phyloP scores from a whole-genome alignment of 306 rosid species.

The Herpetospermum pedunculosum region DNA sequence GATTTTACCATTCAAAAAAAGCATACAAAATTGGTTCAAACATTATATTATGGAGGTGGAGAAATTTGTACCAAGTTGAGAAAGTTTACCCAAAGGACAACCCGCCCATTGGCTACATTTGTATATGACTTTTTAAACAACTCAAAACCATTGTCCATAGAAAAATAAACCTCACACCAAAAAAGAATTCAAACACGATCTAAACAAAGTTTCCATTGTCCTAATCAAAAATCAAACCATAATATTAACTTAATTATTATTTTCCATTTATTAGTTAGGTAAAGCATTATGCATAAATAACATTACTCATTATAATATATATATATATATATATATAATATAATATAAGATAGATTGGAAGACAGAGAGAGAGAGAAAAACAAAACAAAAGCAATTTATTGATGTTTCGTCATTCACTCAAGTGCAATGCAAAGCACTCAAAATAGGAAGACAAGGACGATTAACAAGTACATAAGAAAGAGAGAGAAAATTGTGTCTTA shows the following conservation, averaged over 20 bases:
- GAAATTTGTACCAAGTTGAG: no score
- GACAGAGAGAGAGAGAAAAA: not conserved
- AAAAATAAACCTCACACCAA: not conserved
- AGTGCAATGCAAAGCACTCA: not conserved
- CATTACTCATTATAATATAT: no score
- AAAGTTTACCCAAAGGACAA: not conserved
- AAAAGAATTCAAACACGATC: not conserved
- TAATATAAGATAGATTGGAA: not conserved
- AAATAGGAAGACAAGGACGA: not conserved
- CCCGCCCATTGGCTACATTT: not conserved
- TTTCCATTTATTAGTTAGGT: not conserved
- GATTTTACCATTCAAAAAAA: no score
- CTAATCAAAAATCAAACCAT: not conserved
- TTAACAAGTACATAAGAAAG: not conserved
- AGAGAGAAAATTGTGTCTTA: not conserved
- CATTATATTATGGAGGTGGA: no score
- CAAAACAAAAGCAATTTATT: not conserved
- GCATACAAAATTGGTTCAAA: no score
- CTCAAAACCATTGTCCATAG: not conserved
- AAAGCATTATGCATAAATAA: not conserved
- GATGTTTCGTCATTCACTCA: not conserved
- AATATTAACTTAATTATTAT: not conserved
- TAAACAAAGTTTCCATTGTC: not conserved
- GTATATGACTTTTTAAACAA: not conserved
- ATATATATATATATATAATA: not conserved